These are phyloP conservation scores for Tricholoma furcatifolium DNA, from an alignment of 768 basidiomycete species.

Conservation along the genomic window DNA sequence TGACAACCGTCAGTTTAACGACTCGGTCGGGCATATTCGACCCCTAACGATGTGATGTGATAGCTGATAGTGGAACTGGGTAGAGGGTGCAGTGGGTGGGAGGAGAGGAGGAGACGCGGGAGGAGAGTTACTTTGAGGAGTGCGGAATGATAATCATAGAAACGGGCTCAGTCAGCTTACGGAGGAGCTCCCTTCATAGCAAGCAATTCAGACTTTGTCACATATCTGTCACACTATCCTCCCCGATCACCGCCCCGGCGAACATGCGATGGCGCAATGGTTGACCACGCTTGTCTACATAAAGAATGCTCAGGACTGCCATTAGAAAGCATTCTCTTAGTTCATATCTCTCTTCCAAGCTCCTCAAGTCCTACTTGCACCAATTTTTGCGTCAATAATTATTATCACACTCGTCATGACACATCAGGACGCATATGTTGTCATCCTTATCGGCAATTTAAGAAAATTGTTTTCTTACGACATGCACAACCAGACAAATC, in stretches of 20 bases:
- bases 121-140: conserved; percentile 16
- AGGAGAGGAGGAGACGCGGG: conserved; percentile 1
- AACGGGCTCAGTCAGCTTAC: conserved; percentile 27
- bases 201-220: conserved; percentile 14
- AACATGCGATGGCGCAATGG: no score
- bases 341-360: no score
- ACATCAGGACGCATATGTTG: no score
- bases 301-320: no score
- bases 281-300: no score
- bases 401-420: no score
- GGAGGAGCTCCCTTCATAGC: conserved; percentile 14
- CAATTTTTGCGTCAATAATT: no score
- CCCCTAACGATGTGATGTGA: conserved; percentile 2
- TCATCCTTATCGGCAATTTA: no score
- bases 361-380: no score
- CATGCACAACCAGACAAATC: no score
- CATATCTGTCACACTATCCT: conserved; percentile 11
- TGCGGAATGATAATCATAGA: conserved; percentile 27
- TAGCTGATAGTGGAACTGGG: not conserved
- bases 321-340: no score
- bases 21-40: conserved; percentile 37
- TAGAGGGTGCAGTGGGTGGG: not conserved
- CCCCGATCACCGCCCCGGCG: conserved; percentile 4
- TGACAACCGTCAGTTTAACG: conserved; percentile 48
- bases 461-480: no score